Conservation (phyloP, 1,284 basidiomycete genomes). For the Rhodotorula sp. region DNA sequence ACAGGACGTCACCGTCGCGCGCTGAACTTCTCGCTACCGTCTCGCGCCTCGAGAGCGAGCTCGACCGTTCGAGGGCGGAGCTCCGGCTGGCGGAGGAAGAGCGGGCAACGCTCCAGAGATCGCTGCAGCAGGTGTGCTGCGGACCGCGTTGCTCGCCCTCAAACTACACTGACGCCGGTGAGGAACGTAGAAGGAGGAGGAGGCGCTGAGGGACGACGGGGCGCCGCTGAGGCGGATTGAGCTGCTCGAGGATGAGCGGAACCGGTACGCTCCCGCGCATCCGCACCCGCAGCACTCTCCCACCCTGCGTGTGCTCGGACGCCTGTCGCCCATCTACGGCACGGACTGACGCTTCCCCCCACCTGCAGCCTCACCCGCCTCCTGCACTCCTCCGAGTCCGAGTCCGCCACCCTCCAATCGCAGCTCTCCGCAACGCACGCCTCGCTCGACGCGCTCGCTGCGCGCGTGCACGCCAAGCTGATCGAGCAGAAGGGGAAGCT, state of each 20-base stretch:
- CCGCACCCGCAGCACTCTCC: neutral
- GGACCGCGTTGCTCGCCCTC: too few species aligned
- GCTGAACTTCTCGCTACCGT: neutral
- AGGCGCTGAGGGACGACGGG: neutral
- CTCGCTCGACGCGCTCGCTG: constrained; percentile 17
- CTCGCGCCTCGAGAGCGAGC: constrained; percentile 1
- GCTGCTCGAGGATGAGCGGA: constrained; percentile 17
- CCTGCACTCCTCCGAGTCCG: constrained; percentile 8
- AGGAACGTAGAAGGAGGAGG: neutral
- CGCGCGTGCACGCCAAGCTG: constrained; percentile 20
- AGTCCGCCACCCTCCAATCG: neutral
- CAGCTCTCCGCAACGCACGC: constrained; percentile 16
- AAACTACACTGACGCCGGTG: neutral
- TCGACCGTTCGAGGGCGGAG: neutral
- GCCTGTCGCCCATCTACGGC: too few species aligned
- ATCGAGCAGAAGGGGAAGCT: constrained; percentile 21
- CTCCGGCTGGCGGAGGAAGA: constrained; percentile 3
- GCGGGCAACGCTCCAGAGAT: neutral
- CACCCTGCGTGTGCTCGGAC: neutral
- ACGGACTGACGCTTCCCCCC: too few species aligned
- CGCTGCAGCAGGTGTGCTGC: constrained; percentile 1
- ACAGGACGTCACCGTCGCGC: neutral
- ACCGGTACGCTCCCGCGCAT: neutral
- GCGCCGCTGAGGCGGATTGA: neutral
- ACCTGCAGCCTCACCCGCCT: constrained; percentile 16